Percentiles rank a stretch among this genome's conserved stretches.
phyloP scores from a whole-genome alignment of 1,284 basidiomycete genomes.

The Dichomitus squalens region DNA sequence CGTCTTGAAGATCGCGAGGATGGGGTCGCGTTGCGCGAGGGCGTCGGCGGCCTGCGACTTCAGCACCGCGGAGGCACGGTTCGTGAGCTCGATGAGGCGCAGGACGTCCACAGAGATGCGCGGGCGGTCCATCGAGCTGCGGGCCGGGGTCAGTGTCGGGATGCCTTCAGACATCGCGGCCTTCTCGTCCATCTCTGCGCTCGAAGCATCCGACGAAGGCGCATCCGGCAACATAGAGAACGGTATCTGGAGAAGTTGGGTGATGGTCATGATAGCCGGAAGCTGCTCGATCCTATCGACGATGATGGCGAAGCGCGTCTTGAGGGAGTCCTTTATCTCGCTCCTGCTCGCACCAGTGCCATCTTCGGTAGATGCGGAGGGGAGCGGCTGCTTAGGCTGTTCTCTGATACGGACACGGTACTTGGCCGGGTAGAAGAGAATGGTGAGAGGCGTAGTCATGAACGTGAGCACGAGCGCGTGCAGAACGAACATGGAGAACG shows the following conservation, averaged over 20 bases:
- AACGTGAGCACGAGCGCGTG: conserved; percentile 86
- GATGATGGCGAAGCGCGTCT: conserved; percentile 75
- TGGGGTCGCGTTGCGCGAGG: conserved; percentile 74
- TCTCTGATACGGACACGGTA: conserved; percentile 38
- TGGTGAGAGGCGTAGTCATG: conserved; percentile 82
- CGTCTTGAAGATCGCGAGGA: conserved; percentile 80
- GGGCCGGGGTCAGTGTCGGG: conserved; percentile 2
- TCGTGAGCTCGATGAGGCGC: conserved; percentile 87
- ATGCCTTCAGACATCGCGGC: conserved; percentile 1
- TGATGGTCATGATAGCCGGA: conserved; percentile 65
- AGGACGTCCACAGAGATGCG: conserved; percentile 67
- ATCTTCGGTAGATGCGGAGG: conserved; percentile 8
- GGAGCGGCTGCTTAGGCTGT: background rate
- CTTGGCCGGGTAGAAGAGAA: conserved; percentile 73
- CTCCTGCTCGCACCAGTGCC: background rate
- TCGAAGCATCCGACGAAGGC: conserved; percentile 8
- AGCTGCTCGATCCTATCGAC: conserved; percentile 88
- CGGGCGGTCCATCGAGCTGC: background rate
- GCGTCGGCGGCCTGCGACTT: conserved; percentile 75
- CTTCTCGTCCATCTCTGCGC: conserved; percentile 24
- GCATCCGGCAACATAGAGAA: background rate
- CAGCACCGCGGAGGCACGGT: conserved; percentile 85
- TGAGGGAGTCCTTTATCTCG: conserved; percentile 41
- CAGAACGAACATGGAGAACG: conserved; percentile 90
- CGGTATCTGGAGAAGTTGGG: conserved; percentile 55